phyloP scores from a whole-genome alignment of 768 basidiomycete genomes.

The Thelephora aurantiotincta region DNA sequence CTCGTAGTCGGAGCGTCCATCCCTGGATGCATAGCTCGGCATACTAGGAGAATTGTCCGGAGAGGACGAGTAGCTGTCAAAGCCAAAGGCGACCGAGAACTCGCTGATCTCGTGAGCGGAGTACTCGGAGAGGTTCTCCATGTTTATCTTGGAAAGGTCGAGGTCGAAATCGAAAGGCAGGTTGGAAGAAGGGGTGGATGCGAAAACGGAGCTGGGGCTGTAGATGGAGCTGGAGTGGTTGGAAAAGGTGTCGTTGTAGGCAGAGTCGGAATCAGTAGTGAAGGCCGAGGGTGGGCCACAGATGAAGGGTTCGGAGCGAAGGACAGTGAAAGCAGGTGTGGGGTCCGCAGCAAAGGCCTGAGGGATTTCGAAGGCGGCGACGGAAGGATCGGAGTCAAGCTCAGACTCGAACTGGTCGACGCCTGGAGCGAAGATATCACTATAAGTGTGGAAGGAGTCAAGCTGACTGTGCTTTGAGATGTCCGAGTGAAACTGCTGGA shows the following conservation, averaged over 20 bases:
- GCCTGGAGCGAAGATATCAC: constrained; percentile 63
- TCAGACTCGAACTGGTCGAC: constrained; percentile 78
- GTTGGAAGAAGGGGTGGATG: constrained; percentile 34
- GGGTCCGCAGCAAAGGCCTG: constrained; percentile 45
- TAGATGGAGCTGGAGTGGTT: constrained; percentile 58
- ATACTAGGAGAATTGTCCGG: constrained; percentile 14
- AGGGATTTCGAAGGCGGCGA: constrained; percentile 41
- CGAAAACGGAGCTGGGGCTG: constrained; percentile 27
- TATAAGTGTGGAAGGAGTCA: constrained; percentile 52
- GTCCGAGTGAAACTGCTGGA: background rate
- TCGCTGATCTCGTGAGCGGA: constrained; percentile 13
- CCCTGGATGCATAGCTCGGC: constrained; percentile 19
- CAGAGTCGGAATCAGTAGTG: constrained; percentile 67
- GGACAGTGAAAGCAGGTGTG: constrained; percentile 36
- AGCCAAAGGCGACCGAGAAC: constrained; percentile 6
- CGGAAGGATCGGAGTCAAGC: constrained; percentile 55
- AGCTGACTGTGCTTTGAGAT: constrained; percentile 16
- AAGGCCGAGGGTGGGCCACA: constrained; percentile 66
- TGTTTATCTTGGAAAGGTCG: constrained; percentile 51
- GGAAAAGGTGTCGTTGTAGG: constrained; percentile 35
- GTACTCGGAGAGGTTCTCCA: constrained; percentile 36
- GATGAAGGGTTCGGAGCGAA: constrained; percentile 47
- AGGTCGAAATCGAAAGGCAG: constrained; percentile 56
- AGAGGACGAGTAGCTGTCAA: constrained; percentile 6
- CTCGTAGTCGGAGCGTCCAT: constrained; percentile 58